These are phyloP conservation scores for Penicillium alfredii DNA, from an alignment of 495 filamentous ascomycete species.

Conservation along the genomic window DNA sequence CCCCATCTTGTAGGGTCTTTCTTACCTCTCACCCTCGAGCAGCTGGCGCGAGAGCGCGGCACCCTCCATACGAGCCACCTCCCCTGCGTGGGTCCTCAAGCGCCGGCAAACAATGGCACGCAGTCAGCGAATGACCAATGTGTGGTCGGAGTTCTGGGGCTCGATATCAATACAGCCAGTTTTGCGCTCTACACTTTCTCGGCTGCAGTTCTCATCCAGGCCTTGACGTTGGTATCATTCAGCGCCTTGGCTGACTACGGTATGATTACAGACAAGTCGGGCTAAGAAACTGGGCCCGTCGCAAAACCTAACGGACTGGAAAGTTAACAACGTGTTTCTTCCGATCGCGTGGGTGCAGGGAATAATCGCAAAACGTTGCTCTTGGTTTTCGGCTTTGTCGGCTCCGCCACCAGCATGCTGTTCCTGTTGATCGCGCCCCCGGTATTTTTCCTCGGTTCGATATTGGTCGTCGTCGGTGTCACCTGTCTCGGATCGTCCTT, in stretches of 20 bases:
- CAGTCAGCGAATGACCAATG: conserved; percentile 32
- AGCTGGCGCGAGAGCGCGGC: conserved; percentile 76
- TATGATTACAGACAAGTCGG: conserved; percentile 19
- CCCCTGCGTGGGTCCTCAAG: conserved; percentile 32
- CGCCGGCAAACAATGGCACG: conserved; percentile 15
- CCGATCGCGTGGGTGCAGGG: conserved; percentile 13
- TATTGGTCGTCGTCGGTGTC: conserved; percentile 77
- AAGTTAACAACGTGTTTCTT: conserved; percentile 3
- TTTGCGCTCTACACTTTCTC: conserved; percentile 54
- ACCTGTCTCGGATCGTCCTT: conserved; percentile 57
- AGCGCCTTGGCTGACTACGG: conserved; percentile 50
- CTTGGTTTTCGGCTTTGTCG: conserved; percentile 71
- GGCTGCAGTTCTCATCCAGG: conserved; percentile 48
- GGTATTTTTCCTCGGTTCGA: conserved; percentile 65
- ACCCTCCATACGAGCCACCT: conserved; percentile 52
- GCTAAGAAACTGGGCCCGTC: background rate
- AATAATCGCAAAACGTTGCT: conserved; percentile 64
- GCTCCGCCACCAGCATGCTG: conserved; percentile 72
- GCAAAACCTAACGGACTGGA: background rate
- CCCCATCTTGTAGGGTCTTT: conserved; percentile 63
- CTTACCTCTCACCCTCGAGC: conserved; percentile 83
- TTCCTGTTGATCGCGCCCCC: conserved; percentile 69
- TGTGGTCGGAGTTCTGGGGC: conserved; percentile 39
- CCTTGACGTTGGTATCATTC: conserved; percentile 47
- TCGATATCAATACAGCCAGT: conserved; percentile 44